Conservation (phyloP, 2,329 filamentous ascomycete species). For the Monosporascus sp. region DNA sequence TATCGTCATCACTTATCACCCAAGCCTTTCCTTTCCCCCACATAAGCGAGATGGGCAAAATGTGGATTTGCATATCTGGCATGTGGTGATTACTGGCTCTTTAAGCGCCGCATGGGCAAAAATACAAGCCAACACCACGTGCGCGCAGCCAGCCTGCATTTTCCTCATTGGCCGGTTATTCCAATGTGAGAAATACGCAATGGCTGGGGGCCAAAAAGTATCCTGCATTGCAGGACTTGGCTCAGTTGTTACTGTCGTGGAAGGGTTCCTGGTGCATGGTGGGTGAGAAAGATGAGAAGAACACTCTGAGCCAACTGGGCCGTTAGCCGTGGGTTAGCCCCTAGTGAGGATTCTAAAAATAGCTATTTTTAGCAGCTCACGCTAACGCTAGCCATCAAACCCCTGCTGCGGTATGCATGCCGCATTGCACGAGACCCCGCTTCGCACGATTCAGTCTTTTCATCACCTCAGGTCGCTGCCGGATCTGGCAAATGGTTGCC, state of each 20-base stretch:
- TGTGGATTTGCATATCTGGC: not conserved
- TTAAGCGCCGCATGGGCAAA: not conserved
- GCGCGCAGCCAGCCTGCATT: not conserved
- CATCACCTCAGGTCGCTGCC: not conserved
- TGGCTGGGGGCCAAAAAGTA: not conserved
- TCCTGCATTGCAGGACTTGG: not conserved
- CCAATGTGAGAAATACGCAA: not conserved
- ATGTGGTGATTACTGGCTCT: not conserved
- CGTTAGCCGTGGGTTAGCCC: not conserved
- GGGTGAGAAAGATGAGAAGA: not conserved
- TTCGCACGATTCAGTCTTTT: not conserved
- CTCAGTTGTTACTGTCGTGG: not conserved
- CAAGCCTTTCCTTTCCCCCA: not conserved
- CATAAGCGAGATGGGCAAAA: not conserved
- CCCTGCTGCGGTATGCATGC: not conserved
- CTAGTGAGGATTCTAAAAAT: conserved; percentile 20
- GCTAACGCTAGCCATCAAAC: not conserved
- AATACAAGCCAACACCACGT: not conserved
- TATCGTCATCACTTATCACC: not conserved
- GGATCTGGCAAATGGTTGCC: not conserved
- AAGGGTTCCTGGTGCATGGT: not conserved
- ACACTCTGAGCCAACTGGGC: not conserved
- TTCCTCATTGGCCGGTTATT: not conserved
- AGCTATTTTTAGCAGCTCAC: conserved; percentile 27
- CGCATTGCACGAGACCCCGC: not conserved